phyloP scores from a whole-genome alignment of 371 early-diverging fungal genomes.

The Mortierella sp. region DNA sequence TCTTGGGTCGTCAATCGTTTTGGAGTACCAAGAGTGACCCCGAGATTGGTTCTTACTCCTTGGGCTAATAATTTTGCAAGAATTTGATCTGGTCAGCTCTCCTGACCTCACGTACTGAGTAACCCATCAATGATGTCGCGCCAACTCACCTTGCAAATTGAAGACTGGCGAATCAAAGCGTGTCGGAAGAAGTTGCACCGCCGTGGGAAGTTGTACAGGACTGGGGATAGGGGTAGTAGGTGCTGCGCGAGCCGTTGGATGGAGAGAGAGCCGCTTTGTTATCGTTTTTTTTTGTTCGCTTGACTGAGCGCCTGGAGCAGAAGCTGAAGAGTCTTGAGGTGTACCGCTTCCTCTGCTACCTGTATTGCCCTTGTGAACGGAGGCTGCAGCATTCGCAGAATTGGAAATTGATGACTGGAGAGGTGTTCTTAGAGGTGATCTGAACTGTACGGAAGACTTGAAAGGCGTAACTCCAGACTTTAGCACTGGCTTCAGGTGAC shows the following conservation, averaged over 20 bases:
- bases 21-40: slow-evolving; percentile 14
- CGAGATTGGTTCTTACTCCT: slow-evolving; percentile 5
- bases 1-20: not conserved
- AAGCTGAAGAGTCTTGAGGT: not conserved
- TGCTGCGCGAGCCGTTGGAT: slow-evolving; percentile 19
- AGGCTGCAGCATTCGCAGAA: not conserved
- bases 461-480: slow-evolving; percentile 24
- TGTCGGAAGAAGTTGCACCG: not conserved
- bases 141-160: slow-evolving; percentile 28
- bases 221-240: not conserved
- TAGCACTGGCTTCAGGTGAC: not conserved
- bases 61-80: not conserved
- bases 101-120: not conserved
- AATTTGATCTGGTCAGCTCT: not conserved
- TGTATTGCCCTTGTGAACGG: not conserved
- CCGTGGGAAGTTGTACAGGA: not conserved
- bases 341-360: not conserved
- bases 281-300: not conserved
- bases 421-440: not conserved
- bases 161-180: slow-evolving; percentile 14
- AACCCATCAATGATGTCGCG: not conserved
- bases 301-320: not conserved
- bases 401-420: not conserved
- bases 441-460: slow-evolving; percentile 21
- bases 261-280: slow-evolving; percentile 18